Base-by-base conservation (phyloP, 1,139 yeast species). In the Saccharomycopsis crataegensis region DNA sequence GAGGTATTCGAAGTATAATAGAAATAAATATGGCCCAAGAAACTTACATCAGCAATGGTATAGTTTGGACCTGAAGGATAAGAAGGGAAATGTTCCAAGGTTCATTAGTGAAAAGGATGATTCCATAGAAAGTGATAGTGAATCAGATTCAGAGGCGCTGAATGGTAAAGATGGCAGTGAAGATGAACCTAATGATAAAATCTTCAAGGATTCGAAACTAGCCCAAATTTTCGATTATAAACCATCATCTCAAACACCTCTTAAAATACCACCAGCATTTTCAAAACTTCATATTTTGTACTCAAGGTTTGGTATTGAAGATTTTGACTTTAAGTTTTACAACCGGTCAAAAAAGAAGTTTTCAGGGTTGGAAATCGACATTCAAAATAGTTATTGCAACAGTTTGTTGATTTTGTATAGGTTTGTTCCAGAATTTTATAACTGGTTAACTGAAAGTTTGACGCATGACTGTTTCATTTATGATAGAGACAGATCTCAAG, bases 221-320 rank as follows among this genome's bases (percentile, higher is more conserved):
- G n/a, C 42, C 7, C 33, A 14, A 57, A 60, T 55, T 32, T 64
- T 60, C 56, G 61, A 61, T 41, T 66, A 59, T 57, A 67, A 62
- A 46, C 60, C 67, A 1, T 22, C 54, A 1, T 62, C 62, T 31
- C 56, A 63, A 3, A 28, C 55, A 8, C 65, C 68, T 28, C 67
- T 70, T 55, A 69, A 67, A 46, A 68, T 77, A 49, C 96, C 97
- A 0, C 83, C 83, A 55, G 86, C 91, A 41, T 93, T 86, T 67
- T 74, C 82, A 43, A 81, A 82, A 62, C 72, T 89, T 53, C 87
- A 86, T 58, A 87, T 93, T 58, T 79, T 86, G 48, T 91, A 91
- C 66, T 86, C 96, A 56, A 85, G 80, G 62, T 93, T 90, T 68
- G 99, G 99, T 17, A 91, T 94, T 34, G 90, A 86, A 61, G 97